These are phyloP conservation scores for Massospora cicadina DNA, from an alignment of 371 early-diverging fungal species.

Conservation along the genomic window DNA sequence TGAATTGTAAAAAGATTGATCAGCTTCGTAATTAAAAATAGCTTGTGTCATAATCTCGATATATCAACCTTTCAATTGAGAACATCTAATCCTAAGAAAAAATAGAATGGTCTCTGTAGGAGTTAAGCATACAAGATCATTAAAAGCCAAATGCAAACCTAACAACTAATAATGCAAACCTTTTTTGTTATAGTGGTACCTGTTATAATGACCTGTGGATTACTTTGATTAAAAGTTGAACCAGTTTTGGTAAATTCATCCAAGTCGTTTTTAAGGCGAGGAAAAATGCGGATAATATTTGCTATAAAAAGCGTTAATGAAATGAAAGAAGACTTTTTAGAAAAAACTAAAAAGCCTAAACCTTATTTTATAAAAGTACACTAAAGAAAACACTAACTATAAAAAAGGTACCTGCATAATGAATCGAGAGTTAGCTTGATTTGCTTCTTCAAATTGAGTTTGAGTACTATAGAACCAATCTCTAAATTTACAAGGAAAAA, in stretches of 20 bases:
- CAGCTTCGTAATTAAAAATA: not conserved
- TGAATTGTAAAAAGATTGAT: too few relatives aligned
- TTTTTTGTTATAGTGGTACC: not conserved
- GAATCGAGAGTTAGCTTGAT: not conserved
- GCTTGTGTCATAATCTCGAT: not conserved
- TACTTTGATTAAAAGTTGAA: not conserved
- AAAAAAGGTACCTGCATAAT: not conserved
- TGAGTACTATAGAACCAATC: not conserved
- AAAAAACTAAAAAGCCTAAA: too few relatives aligned
- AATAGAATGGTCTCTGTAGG: not conserved
- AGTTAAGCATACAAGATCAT: not conserved
- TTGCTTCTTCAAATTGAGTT: not conserved
- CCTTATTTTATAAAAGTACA: not conserved
- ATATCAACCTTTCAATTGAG: not conserved
- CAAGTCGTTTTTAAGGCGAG: not conserved
- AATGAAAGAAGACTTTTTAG: too few relatives aligned
- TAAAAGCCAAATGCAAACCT: not conserved
- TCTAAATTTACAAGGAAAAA: not conserved
- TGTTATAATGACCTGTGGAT: not conserved
- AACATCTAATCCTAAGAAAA: not conserved
- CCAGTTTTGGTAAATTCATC: not conserved
- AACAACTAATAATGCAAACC: not conserved
- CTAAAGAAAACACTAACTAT: not conserved
- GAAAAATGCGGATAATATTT: not conserved
- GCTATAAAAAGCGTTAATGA: not conserved